Conservation (phyloP, 2,329 filamentous ascomycete species). For the Epichloe aotearoae region DNA sequence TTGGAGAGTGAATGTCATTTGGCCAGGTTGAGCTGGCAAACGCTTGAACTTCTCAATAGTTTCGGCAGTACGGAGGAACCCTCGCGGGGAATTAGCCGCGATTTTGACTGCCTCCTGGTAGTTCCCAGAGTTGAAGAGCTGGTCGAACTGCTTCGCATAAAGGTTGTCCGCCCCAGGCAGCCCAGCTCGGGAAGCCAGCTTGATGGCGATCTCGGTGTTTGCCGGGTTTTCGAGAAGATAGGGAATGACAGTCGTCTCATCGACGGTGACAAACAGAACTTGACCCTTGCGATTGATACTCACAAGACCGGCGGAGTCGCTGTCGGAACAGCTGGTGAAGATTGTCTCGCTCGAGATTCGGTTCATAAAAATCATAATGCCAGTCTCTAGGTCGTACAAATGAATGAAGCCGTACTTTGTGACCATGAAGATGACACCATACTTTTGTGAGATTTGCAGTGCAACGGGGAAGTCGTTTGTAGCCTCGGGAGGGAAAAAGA, state of each 20-base stretch:
- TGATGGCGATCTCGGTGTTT: slow-evolving; percentile 86
- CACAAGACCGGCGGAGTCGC: slow-evolving; percentile 74
- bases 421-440: slow-evolving; percentile 91
- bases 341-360: slow-evolving; percentile 98
- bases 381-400: slow-evolving; percentile 93
- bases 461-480: slow-evolving; percentile 96
- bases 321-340: slow-evolving; percentile 82
- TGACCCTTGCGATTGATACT: slow-evolving; percentile 97
- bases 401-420: slow-evolving; percentile 99
- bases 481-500: slow-evolving; percentile 93
- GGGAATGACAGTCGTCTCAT: slow-evolving; percentile 81
- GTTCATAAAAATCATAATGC: slow-evolving; percentile 97
- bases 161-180: slow-evolving; percentile 89
- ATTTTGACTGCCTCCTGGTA: slow-evolving; percentile 88
- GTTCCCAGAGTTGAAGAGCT: slow-evolving; percentile 65
- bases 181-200: slow-evolving; percentile 86
- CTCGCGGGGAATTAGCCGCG: slow-evolving; percentile 88
- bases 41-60: slow-evolving; percentile 96
- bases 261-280: slow-evolving; percentile 84
- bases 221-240: slow-evolving; percentile 95
- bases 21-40: slow-evolving; percentile 64
- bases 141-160: slow-evolving; percentile 86
- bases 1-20: slow-evolving; percentile 88
- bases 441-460: slow-evolving; percentile 93
- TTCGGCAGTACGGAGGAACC: slow-evolving; percentile 85